These are phyloP conservation scores for Coemansia umbellata DNA, from an alignment of 192 early-diverging fungal genomes.

Conservation along the genomic window DNA sequence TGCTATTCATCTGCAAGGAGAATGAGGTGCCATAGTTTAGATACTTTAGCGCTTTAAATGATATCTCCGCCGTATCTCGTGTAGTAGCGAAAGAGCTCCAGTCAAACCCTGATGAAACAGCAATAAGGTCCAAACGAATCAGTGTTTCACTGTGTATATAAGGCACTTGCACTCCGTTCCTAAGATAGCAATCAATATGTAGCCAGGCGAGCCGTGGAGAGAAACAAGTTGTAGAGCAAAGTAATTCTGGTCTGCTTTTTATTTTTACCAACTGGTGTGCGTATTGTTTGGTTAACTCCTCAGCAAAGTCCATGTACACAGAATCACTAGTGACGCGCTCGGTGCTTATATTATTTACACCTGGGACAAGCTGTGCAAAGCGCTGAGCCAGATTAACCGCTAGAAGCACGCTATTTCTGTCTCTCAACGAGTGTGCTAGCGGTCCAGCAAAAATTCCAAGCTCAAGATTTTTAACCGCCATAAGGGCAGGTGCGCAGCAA, in stretches of 20 bases:
- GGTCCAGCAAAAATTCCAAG: neutral
- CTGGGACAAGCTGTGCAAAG: neutral
- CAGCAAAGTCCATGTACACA: neutral
- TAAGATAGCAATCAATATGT: constrained; percentile 1
- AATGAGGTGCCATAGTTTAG: neutral
- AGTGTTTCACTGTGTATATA: neutral
- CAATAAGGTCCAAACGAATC: neutral
- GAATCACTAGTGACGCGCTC: neutral
- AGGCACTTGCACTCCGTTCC: neutral
- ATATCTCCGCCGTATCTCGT: neutral
- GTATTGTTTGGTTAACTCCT: neutral
- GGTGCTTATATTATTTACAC: neutral
- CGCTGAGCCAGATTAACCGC: neutral
- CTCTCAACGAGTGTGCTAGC: neutral
- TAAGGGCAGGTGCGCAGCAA: neutral
- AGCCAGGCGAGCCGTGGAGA: neutral
- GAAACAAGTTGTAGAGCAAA: neutral
- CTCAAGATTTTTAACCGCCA: neutral
- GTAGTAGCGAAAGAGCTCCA: neutral
- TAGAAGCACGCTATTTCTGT: neutral
- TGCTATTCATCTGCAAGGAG: neutral
- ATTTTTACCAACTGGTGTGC: neutral
- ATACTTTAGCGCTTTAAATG: neutral
- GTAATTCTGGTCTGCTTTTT: neutral
- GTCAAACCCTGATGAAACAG: neutral